Evolutionary conservation across 345 rosid species (phyloP), one percentile per base, ranked within the genome.

Genomic region (Fremontodendron californicum): DNA sequence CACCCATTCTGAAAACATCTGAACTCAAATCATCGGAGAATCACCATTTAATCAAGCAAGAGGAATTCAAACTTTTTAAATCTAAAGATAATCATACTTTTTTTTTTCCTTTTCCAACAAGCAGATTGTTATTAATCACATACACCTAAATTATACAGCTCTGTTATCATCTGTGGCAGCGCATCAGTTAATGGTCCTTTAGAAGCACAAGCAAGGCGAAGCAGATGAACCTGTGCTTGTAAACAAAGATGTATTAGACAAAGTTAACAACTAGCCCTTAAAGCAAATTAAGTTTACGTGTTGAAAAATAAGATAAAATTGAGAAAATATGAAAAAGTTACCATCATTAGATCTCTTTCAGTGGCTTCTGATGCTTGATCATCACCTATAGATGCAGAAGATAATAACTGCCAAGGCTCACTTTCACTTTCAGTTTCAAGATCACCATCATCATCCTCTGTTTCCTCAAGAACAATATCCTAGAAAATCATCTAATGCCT

Each of bases 61-160:
- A 66, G 8, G 63, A 51, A 43, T 55, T 65, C 23, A 15, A 6
- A 40, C 6, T 2, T 58, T 23, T n/a, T 29, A 65, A 65, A 64
- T 63, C 19, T 23, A 46, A 35, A 64, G 23, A 66, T 5, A 49
- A 48, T 27, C 65, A 39, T 18, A 52, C 31, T 48, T 51, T 25
- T 67, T 39, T 68, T 67, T 29, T 23, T 66, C n/a, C n/a, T 51
- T 67, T 31, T 10, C 35, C 52, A 62, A 46, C 31, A 63, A 69
- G 58, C n/a, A 71, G 25, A 74, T 35, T 8, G 29, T 27, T 4
- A 42, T 23, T 39, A 64, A 75, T 64, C 55, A 85, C 93, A 68
- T 90, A 95, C 99, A 71, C 98, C 97, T 74, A 93, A 86, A 67
- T 86, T 88, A 86, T 79, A 86, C n/a, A 95, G 87, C 83, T 95